Evolutionary conservation across 352 stramenopile genomes (phyloP).

Genomic region (Globisporangium acanthophoron): DNA sequence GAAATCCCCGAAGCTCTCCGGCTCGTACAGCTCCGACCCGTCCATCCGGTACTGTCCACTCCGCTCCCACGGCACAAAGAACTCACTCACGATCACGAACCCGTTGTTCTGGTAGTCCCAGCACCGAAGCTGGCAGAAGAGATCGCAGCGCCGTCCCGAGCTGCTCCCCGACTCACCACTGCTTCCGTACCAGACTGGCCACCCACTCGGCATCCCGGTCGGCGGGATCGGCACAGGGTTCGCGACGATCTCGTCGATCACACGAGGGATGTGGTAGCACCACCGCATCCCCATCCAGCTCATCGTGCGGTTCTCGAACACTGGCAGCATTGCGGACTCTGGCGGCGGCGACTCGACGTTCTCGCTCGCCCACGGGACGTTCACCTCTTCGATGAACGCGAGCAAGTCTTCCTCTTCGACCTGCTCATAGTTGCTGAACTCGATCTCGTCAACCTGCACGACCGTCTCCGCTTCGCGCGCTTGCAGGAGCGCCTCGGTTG

Average conservation of each 20-base stretch:
- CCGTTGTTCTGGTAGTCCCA: slow-evolving; percentile 49
- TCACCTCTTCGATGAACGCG: slow-evolving; percentile 50
- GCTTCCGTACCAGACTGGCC: slow-evolving; percentile 50
- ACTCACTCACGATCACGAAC: slow-evolving; percentile 55
- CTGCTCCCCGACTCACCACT: slow-evolving; percentile 16
- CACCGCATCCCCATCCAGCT: slow-evolving; percentile 80
- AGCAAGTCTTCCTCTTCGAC: slow-evolving; percentile 21
- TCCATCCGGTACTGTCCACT: slow-evolving; percentile 11
- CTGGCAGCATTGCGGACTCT: slow-evolving; percentile 17
- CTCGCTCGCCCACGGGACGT: slow-evolving; percentile 44
- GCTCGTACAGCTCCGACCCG: slow-evolving; percentile 23
- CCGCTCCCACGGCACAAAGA: slow-evolving; percentile 70
- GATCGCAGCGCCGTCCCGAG: slow-evolving; percentile 22
- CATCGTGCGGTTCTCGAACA: slow-evolving; percentile 43
- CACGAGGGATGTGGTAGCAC: slow-evolving; percentile 70
- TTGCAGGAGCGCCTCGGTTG: slow-evolving; percentile 2
- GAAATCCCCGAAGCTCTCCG: slow-evolving; percentile 61
- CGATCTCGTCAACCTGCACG: slow-evolving; percentile 16
- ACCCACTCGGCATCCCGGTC: slow-evolving; percentile 47
- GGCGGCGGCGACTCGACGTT: slow-evolving; percentile 7
- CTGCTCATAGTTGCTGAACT: slow-evolving; percentile 22
- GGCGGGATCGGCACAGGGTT: slow-evolving; percentile 59
- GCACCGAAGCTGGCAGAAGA: slow-evolving; percentile 66
- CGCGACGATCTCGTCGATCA: slow-evolving; percentile 39
- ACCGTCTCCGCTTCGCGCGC: neutral